Evolutionary conservation across 2,329 filamentous ascomycete genomes (phyloP).

Genomic region (Aureobasidium sp.): DNA sequence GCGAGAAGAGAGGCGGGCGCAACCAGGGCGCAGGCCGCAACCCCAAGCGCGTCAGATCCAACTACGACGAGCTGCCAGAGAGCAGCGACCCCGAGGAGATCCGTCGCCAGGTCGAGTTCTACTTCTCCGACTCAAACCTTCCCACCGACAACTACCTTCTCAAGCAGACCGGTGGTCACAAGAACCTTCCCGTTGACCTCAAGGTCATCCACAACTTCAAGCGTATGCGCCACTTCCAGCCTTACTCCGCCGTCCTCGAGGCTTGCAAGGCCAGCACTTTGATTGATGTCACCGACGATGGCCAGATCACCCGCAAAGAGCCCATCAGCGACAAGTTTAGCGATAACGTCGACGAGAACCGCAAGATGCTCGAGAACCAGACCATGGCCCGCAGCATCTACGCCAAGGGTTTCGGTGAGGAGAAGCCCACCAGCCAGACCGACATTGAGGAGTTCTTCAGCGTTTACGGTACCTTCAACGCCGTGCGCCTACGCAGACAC

Average conservation of each 20-base stretch:
- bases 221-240: constrained; percentile 93
- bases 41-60: constrained; percentile 18
- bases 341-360: constrained; percentile 45
- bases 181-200: constrained; percentile 75
- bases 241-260: constrained; percentile 72
- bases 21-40: constrained; percentile 5
- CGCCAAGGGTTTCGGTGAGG: constrained; percentile 86
- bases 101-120: constrained; percentile 90
- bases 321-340: constrained; percentile 50
- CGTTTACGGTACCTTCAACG: constrained; percentile 68
- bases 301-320: constrained; percentile 68
- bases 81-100: constrained; percentile 74
- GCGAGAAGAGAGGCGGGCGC: constrained; percentile 14
- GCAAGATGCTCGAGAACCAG: constrained; percentile 54
- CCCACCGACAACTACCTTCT: constrained; percentile 83
- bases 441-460: constrained; percentile 91
- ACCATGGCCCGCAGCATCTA: constrained; percentile 73
- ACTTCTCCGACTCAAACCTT: constrained; percentile 89
- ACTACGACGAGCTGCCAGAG: constrained; percentile 49
- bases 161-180: constrained; percentile 64
- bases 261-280: constrained; percentile 72
- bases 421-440: constrained; percentile 78
- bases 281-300: constrained; percentile 68
- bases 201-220: constrained; percentile 78
- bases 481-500: constrained; percentile 74